A percentile compares a stretch with the other conserved stretches of the same genome.
These are phyloP conservation scores for Parastagonospora nodorum DNA, from an alignment of 2,329 filamentous ascomycete species.

Conservation along the genomic window DNA sequence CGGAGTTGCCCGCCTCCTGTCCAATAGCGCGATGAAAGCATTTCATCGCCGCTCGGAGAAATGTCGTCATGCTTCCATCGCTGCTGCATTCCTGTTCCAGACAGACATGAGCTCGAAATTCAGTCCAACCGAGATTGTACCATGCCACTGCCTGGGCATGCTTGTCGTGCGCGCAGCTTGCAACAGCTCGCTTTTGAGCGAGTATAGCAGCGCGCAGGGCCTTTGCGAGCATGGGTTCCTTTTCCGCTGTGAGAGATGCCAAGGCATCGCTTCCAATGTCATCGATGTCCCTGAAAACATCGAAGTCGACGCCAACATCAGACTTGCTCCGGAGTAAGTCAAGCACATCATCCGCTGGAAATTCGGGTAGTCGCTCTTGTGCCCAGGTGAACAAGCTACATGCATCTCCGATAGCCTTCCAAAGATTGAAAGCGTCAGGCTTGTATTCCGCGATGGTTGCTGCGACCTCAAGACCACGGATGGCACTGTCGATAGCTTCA, in stretches of 20 bases:
- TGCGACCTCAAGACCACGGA: constrained; percentile 71
- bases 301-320: constrained; percentile 57
- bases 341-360: constrained; percentile 65
- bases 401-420: constrained; percentile 90
- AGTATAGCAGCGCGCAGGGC: constrained; percentile 76
- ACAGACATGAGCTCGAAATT: constrained; percentile 78
- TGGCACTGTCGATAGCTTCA: constrained; percentile 73
- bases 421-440: constrained; percentile 83
- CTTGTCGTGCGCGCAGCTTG: constrained; percentile 71
- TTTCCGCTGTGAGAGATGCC: constrained; percentile 19
- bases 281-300: constrained; percentile 72
- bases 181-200: constrained; percentile 84
- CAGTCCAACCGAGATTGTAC: constrained; percentile 96
- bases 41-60: constrained; percentile 79
- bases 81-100: constrained; percentile 52
- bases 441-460: constrained; percentile 64
- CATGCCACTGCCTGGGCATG: constrained; percentile 95
- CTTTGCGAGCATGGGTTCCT: constrained; percentile 51
- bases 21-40: constrained; percentile 97
- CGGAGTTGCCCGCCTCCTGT: constrained; percentile 87
- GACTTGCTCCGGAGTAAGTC: constrained; percentile 60
- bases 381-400: constrained; percentile 83
- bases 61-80: constrained; percentile 61
- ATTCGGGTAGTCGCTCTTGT: constrained; percentile 66
- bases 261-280: constrained; percentile 56